phyloP scores from a whole-genome alignment of 2,329 filamentous ascomycete species.

The Diaporthe helianthi region DNA sequence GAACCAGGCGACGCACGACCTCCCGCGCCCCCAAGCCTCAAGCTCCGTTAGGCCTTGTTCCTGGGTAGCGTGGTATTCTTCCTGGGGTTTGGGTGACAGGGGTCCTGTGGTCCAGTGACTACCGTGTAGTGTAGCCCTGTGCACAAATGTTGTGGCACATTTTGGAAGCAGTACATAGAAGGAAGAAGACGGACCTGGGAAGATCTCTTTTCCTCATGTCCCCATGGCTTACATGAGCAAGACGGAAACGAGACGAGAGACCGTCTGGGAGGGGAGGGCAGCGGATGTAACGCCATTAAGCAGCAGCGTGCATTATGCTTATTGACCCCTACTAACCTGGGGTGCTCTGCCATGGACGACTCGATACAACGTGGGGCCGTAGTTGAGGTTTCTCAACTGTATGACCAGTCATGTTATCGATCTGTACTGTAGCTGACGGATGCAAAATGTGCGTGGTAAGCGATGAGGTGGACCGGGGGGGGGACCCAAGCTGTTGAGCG shows the following conservation, averaged over 20 bases:
- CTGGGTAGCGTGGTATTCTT: constrained; percentile 21
- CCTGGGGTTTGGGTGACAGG: constrained; percentile 2
- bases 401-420: not conserved
- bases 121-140: too few species aligned
- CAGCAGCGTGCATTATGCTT: constrained; percentile 17
- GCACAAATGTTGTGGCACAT: not conserved
- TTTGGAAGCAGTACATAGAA: not conserved
- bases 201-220: not conserved
- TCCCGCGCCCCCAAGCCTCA: constrained; percentile 5
- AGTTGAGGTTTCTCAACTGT: not conserved
- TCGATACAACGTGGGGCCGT: constrained; percentile 10
- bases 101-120: not conserved
- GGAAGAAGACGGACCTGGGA: not conserved
- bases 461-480: too few species aligned
- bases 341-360: constrained; percentile 8
- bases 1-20: constrained; percentile 11
- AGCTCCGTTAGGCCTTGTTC: constrained; percentile 19
- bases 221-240: constrained; percentile 10
- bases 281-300: not conserved
- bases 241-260: not conserved
- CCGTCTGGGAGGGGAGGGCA: not conserved
- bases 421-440: not conserved
- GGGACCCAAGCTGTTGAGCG: not conserved
- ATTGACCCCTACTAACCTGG: not conserved
- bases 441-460: not conserved